Percentiles rank a stretch among this genome's conserved stretches.
These are phyloP conservation scores for Neonothopanus nambi DNA, from an alignment of 1,284 basidiomycete genomes.

Conservation along the genomic window DNA sequence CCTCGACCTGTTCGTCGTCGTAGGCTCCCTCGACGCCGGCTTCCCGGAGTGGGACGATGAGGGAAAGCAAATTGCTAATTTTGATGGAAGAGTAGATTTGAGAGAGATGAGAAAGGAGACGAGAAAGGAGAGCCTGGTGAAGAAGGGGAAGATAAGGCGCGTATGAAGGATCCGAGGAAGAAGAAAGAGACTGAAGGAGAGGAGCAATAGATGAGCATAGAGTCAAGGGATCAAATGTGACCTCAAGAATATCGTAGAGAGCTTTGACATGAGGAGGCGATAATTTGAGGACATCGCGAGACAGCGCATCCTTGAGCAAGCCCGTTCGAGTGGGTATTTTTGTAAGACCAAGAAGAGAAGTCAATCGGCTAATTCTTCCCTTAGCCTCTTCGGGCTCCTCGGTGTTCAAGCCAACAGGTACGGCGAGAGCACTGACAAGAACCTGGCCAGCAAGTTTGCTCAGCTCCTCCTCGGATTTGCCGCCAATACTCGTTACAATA, in stretches of 20 bases:
- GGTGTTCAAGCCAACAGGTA: conserved; percentile 79
- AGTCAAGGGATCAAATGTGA: conserved; percentile 92
- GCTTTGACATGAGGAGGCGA: conserved; percentile 76
- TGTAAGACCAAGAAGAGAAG: conserved; percentile 83
- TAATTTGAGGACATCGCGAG: conserved; percentile 85
- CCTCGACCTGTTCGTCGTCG: conserved; percentile 80
- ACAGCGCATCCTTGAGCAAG: conserved; percentile 84
- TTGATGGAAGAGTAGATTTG: conserved; percentile 94
- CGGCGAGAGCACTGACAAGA: conserved; percentile 90
- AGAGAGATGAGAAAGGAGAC: conserved; percentile 91
- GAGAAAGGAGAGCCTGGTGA: conserved; percentile 89
- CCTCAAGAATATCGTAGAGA: conserved; percentile 91
- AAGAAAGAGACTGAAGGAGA: conserved; percentile 64
- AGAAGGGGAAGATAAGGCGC: conserved; percentile 88
- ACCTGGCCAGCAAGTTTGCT: conserved; percentile 89
- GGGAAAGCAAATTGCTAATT: conserved; percentile 72
- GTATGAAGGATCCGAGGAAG: conserved; percentile 42
- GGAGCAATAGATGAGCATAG: conserved; percentile 86
- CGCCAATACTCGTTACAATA: conserved; percentile 64
- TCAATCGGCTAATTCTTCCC: conserved; percentile 76
- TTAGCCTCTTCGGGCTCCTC: conserved; percentile 72
- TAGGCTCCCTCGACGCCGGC: conserved; percentile 53
- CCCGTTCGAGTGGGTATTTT: conserved; percentile 87
- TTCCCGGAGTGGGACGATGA: conserved; percentile 76
- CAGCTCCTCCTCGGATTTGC: conserved; percentile 78